Conservation (phyloP, 768 basidiomycete genomes). For the Leucogyrophana mollusca region DNA sequence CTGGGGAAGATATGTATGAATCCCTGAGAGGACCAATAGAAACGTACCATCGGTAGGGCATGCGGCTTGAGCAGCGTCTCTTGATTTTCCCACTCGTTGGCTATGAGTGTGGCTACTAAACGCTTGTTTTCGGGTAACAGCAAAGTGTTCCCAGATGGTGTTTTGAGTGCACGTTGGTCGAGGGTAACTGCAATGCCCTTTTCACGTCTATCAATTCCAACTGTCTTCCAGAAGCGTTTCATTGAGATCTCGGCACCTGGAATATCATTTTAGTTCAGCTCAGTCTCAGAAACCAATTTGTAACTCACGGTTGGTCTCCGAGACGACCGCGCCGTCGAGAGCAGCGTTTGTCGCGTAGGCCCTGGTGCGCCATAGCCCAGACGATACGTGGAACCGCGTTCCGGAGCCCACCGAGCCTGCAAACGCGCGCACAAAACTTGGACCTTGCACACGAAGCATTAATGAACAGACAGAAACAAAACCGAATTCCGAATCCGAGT, state of each 20-base stretch:
- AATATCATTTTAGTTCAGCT: conserved; percentile 5
- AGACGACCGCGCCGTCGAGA: conserved; percentile 44
- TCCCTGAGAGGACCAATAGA: background rate
- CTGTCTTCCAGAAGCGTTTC: conserved; percentile 93
- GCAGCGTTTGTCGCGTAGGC: conserved; percentile 10
- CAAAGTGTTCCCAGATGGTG: conserved; percentile 78
- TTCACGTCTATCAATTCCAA: conserved; percentile 64
- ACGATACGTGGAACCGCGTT: no score
- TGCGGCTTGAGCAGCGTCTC: conserved; percentile 82
- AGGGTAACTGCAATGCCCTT: conserved; percentile 64
- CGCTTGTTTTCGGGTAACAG: conserved; percentile 67
- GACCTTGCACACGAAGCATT: background rate
- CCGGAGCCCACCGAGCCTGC: no score
- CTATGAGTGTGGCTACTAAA: conserved; percentile 81
- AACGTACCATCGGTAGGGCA: conserved; percentile 81
- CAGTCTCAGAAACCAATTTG: background rate
- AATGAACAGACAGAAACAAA: background rate
- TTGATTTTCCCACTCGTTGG: conserved; percentile 97
- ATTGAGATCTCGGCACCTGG: conserved; percentile 84
- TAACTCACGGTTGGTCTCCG: conserved; percentile 64
- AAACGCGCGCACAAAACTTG: no score
- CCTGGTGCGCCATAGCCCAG: background rate
- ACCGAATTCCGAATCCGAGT: background rate
- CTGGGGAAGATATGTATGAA: conserved; percentile 39
- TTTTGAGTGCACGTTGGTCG: conserved; percentile 84